Percentiles rank a stretch among this genome's conserved stretches.
Evolutionary conservation across 1,284 basidiomycete genomes (phyloP).

Genomic region (Pseudozyma pruni): DNA sequence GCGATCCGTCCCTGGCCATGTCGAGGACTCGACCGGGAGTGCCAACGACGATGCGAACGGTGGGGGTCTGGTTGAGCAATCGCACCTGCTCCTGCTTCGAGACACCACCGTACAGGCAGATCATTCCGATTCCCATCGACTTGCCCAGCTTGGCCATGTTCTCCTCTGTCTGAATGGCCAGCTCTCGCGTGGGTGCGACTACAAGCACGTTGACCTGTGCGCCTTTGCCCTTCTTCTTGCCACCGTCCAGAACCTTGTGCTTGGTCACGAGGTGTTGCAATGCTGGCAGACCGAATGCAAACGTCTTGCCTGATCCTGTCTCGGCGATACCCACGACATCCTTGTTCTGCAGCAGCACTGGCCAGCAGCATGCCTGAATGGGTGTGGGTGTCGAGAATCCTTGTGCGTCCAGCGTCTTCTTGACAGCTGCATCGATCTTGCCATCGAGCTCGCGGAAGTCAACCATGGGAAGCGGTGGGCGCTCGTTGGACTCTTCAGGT

Average conservation of each 20-base stretch:
- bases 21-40: slow-evolving; percentile 94
- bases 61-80: slow-evolving; percentile 72
- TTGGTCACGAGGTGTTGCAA: slow-evolving; percentile 76
- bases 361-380: slow-evolving; percentile 96
- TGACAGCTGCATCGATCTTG: slow-evolving; percentile 75
- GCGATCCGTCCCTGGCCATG: slow-evolving; percentile 83
- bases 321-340: slow-evolving; percentile 97
- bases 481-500: slow-evolving; percentile 69
- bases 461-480: slow-evolving; percentile 73
- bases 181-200: slow-evolving; percentile 90
- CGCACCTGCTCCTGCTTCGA: slow-evolving; percentile 84
- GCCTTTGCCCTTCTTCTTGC: slow-evolving; percentile 50
- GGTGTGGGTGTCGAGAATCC: slow-evolving; percentile 89
- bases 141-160: slow-evolving; percentile 82
- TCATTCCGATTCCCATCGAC: slow-evolving; percentile 79
- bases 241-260: slow-evolving; percentile 50
- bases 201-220: slow-evolving; percentile 80
- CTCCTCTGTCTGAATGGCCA: slow-evolving; percentile 93
- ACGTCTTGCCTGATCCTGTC: slow-evolving; percentile 90
- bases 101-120: slow-evolving; percentile 92
- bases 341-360: slow-evolving; percentile 80
- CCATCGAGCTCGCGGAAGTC: slow-evolving; percentile 79
- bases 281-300: slow-evolving; percentile 94
- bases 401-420: slow-evolving; percentile 73
- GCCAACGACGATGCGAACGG: slow-evolving; percentile 81